A percentile compares a stretch with the other conserved stretches of the same genome.
These are phyloP conservation scores for Globisporangium viniferum DNA, from an alignment of 352 stramenopile genomes.

Conservation along the genomic window DNA sequence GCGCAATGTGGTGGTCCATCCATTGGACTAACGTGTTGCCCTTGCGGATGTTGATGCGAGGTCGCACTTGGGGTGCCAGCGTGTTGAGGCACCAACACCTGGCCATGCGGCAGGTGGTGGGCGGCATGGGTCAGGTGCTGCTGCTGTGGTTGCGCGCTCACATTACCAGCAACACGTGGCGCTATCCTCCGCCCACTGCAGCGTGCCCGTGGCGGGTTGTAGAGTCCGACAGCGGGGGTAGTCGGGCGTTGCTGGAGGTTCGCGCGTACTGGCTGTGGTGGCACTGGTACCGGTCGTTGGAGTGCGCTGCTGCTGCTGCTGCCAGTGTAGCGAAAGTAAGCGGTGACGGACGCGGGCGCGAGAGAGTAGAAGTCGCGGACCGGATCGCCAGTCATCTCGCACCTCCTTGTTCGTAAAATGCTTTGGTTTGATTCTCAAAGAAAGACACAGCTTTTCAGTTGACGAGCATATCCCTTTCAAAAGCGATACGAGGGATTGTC, in stretches of 20 bases:
- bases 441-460: background rate
- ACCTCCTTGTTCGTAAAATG: background rate
- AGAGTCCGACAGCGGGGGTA: no score
- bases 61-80: no score
- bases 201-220: no score
- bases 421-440: background rate
- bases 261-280: background rate
- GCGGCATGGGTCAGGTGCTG: no score
- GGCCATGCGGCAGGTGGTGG: no score
- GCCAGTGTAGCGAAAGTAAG: background rate
- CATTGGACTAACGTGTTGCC: no score
- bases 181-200: no score
- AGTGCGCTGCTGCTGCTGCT: background rate
- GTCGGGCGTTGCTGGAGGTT: background rate
- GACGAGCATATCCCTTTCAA: background rate
- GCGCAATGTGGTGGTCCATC: no score
- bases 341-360: background rate
- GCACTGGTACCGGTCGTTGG: background rate
- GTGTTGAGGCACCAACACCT: no score
- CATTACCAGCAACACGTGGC: no score
- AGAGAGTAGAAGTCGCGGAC: constrained; percentile 6
- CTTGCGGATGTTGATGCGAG: no score
- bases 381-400: background rate
- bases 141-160: no score
- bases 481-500: background rate